These are phyloP conservation scores for Flaveria brownii DNA, from an alignment of 129 eudicot genomes.

Conservation along the genomic window DNA sequence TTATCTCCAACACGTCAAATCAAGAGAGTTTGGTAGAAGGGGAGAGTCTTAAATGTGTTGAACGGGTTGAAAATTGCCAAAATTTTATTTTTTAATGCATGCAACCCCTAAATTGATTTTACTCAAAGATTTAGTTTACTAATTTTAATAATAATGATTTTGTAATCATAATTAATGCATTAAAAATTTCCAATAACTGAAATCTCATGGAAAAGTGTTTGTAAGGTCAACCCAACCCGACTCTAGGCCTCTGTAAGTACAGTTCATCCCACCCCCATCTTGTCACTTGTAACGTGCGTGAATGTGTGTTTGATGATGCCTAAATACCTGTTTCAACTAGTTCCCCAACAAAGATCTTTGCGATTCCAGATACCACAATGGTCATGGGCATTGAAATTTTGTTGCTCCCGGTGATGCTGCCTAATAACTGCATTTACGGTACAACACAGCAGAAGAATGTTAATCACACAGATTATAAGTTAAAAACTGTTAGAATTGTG, in stretches of 20 bases:
- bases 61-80: not conserved
- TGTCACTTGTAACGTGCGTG: not conserved
- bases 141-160: not conserved
- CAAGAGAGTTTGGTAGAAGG: not conserved
- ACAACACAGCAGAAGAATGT: conserved; percentile 9
- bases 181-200: not conserved
- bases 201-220: not conserved
- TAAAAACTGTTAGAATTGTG: not conserved
- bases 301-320: not conserved
- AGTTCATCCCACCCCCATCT: not conserved
- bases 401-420: conserved; percentile 84
- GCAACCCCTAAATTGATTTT: too few relatives aligned
- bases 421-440: conserved; percentile 58
- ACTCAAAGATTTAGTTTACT: not conserved
- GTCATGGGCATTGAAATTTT: conserved; percentile 92
- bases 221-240: not conserved
- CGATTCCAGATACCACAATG: conserved; percentile 93
- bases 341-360: conserved; percentile 96
- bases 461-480: conserved; percentile 1
- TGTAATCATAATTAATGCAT: not conserved
- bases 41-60: not conserved
- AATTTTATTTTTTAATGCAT: too few relatives aligned
- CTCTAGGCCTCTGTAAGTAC: too few relatives aligned
- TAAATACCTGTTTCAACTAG: conserved; percentile 81
- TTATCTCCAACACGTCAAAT: not conserved